phyloP scores from a whole-genome alignment of 2,329 filamentous ascomycete genomes.

The Claviceps sp. region DNA sequence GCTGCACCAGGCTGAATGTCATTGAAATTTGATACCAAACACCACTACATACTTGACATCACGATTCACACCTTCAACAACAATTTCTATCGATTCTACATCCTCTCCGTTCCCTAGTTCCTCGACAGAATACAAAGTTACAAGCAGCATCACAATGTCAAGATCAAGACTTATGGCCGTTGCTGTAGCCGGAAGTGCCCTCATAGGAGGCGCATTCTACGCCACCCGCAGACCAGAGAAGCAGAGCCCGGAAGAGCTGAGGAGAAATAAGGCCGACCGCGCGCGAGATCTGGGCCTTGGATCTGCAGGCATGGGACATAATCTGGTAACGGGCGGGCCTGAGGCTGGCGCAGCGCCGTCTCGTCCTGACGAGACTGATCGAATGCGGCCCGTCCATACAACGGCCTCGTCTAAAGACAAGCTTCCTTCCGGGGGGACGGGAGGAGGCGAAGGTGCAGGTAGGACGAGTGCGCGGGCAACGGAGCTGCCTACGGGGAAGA shows the following conservation, averaged over 20 bases:
- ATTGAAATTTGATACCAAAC: too few species aligned
- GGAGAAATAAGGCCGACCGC: slow-evolving; percentile 12
- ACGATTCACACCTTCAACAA: neutral
- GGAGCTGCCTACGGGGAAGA: slow-evolving; percentile 11
- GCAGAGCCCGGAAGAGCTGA: slow-evolving; percentile 7
- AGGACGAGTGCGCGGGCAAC: slow-evolving; percentile 15
- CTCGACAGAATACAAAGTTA: neutral
- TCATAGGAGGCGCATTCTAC: slow-evolving; percentile 14
- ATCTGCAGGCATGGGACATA: slow-evolving; percentile 20
- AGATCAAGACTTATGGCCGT: slow-evolving; percentile 3
- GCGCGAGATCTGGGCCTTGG: slow-evolving; percentile 19
- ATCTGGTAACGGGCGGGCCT: slow-evolving; percentile 16
- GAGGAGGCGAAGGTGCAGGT: slow-evolving; percentile 18
- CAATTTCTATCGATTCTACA: neutral
- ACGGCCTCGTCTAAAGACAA: slow-evolving; percentile 15
- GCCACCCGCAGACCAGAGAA: slow-evolving; percentile 5
- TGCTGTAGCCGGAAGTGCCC: slow-evolving; percentile 8
- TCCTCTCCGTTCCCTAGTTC: too few species aligned
- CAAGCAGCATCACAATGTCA: neutral
- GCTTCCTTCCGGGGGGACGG: slow-evolving; percentile 20
- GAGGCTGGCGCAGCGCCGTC: slow-evolving; percentile 10
- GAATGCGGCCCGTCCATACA: slow-evolving; percentile 11
- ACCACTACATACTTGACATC: neutral
- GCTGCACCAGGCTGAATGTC: too few species aligned
- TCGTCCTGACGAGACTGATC: neutral